These are phyloP conservation scores for Globisporangium sylvaticum DNA, from an alignment of 352 stramenopile genomes.

Conservation along the genomic window DNA sequence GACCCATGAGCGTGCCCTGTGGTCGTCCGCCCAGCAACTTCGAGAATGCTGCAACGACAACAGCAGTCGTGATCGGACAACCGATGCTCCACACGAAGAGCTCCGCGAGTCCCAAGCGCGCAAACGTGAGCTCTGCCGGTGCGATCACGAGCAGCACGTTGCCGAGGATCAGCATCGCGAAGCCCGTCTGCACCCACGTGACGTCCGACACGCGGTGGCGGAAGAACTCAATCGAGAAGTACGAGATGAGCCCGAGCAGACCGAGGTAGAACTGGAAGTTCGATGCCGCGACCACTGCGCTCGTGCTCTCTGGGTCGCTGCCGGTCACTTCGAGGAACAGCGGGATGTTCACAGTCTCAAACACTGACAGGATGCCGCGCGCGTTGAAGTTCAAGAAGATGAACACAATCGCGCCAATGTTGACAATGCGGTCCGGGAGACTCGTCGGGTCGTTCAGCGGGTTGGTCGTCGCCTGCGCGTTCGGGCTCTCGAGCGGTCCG, in stretches of 20 bases:
- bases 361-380: constrained; percentile 73
- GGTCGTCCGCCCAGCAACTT: constrained; percentile 70
- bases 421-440: constrained; percentile 63
- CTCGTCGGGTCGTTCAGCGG: constrained; percentile 48
- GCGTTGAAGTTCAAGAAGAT: constrained; percentile 81
- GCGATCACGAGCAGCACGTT: constrained; percentile 55
- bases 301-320: constrained; percentile 46
- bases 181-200: constrained; percentile 66
- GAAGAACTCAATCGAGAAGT: constrained; percentile 80
- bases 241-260: constrained; percentile 64
- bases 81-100: constrained; percentile 82
- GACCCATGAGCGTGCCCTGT: constrained; percentile 77
- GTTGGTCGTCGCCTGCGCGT: constrained; percentile 30
- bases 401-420: constrained; percentile 67
- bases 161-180: constrained; percentile 53
- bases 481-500: constrained; percentile 50
- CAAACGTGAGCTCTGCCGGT: constrained; percentile 42
- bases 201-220: constrained; percentile 63
- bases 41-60: constrained; percentile 72
- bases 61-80: constrained; percentile 71
- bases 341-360: constrained; percentile 84
- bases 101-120: constrained; percentile 44
- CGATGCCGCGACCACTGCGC: constrained; percentile 57
- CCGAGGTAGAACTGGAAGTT: constrained; percentile 84
- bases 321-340: constrained; percentile 68